Percentiles rank a stretch among this genome's conserved stretches.
Conservation (phyloP, 768 basidiomycete genomes). For the Lactarius trivialis region DNA sequence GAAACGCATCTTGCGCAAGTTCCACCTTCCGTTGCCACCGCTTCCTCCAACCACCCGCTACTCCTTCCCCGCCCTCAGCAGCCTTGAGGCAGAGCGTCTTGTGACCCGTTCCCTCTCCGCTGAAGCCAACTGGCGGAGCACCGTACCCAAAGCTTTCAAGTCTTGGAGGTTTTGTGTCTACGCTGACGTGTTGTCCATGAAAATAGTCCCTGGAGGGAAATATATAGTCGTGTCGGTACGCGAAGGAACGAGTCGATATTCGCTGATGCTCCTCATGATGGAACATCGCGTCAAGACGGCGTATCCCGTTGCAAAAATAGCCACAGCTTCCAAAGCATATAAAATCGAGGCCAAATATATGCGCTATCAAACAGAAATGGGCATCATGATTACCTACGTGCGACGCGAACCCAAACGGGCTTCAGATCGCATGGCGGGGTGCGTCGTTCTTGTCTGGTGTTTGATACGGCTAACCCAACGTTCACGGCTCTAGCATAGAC, state of each 20-base stretch:
- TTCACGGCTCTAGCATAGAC: conserved; percentile 8
- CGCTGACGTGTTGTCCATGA: conserved; percentile 18
- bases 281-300: conserved; percentile 22
- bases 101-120: conserved; percentile 18
- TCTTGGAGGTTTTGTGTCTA: conserved; percentile 16
- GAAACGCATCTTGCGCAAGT: conserved; percentile 20
- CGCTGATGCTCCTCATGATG: conserved; percentile 20
- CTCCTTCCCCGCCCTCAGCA: conserved; percentile 16
- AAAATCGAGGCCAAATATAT: conserved; percentile 21
- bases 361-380: conserved; percentile 9
- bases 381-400: conserved; percentile 20
- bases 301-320: conserved; percentile 20
- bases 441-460: not conserved
- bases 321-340: conserved; percentile 15
- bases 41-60: conserved; percentile 21
- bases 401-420: conserved; percentile 15
- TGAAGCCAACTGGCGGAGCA: conserved; percentile 24
- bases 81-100: conserved; percentile 22
- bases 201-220: conserved; percentile 23
- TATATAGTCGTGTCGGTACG: conserved; percentile 20
- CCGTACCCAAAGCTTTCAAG: conserved; percentile 12
- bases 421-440: conserved; percentile 16
- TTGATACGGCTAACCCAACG: not conserved
- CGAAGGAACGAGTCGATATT: conserved; percentile 13
- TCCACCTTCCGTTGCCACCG: conserved; percentile 21